Evolutionary conservation across 148 eudicot species (phyloP), one percentile per base, ranked within the genome.

Genomic region (Rhododendron williamsianum): DNA sequence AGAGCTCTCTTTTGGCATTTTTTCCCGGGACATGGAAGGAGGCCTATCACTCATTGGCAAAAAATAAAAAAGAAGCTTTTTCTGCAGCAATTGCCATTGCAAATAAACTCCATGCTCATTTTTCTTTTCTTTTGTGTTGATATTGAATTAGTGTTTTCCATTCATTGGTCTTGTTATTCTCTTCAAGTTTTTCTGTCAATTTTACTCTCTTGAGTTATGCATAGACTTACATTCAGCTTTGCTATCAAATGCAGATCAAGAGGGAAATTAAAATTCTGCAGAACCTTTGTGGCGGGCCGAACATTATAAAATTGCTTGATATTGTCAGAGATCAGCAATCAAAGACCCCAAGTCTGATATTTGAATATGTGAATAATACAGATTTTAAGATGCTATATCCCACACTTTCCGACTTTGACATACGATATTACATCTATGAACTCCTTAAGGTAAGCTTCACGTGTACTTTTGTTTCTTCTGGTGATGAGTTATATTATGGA

Each of bases 211-310:
- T 21, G 3, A 4, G 52, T 12, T n/a, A 23, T 8, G 82, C 18
- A 25, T 36, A 65, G 35, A 83, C 81, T 83, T 78, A 30, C 56
- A 33, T 58, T 76, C 13, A 65, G 18, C 21, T 83, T 25, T 81
- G 80, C 65, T 77, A 27, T 86, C 54, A 49, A 81, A 73, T 90
- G 89, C 95, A 96, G 98, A 96, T 96, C 89, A 96, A 93, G 93
- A 93, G 98, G 91, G 98, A 96, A 89, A 94, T 94, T n/a, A 96
- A 96, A 85, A 96, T 96, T 84, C 87, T 96, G 86, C 98, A 96
- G 89, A 96, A 96, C 87, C 94, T 96, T 67, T 94, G 98, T 81
- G 98, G 98, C 46, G 98, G 98, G 33, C 98, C 98, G 82, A 96
- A 94, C 90, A 93, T 94, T 88, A 93, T 96, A 87, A 94, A 95